Evolutionary conservation across 345 rosid species (phyloP), one percentile per base, ranked within the genome.

Genomic region (Erodium maritimum): DNA sequence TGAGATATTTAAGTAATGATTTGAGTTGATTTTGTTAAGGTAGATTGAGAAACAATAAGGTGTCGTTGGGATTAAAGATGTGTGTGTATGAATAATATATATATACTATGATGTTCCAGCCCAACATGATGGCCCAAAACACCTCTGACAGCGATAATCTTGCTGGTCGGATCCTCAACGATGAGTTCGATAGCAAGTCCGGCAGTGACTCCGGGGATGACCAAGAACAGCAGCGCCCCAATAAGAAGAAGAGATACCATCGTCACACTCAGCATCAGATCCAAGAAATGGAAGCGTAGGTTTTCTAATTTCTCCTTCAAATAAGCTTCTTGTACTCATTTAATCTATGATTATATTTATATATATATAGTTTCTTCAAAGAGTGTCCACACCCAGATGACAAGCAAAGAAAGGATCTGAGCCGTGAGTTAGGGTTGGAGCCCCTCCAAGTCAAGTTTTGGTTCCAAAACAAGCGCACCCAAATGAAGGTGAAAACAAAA

Each of bases 301-400:
- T 71, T 11, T 21, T 4, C 24, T 29, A 5, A 3, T 5, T 29
- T n/a, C n/a, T n/a, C n/a, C n/a, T n/a, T n/a, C n/a, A n/a, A n/a
- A n/a, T n/a, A n/a, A n/a, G 5, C 5, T 29, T 5, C 3, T 25
- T 25, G 7, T 25, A 25, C 33, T 7, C 33, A 25, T 25, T 1
- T 37, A 5, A 37, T 12, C 33, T 29, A 29, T 11, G 5, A 29
- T 5, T 29, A 5, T 11, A 10, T 42, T 10, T 42, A 17, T 23
- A 33, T 11, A 29, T 67, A 11, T 29, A 33, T 51, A 79, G 83
- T 17, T 79, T 93, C 78, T 93, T 93, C 82, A 93, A 87, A 61
- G 95, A 89, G 69, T 93, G 99, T 68, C 99, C 97, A 4, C 99
- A 93, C 67, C 99, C 99, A 17, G 96, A 93, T 67, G 99, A 93